Conservation (phyloP, 208 protist genomes). For the Crithidia mellificae region DNA sequence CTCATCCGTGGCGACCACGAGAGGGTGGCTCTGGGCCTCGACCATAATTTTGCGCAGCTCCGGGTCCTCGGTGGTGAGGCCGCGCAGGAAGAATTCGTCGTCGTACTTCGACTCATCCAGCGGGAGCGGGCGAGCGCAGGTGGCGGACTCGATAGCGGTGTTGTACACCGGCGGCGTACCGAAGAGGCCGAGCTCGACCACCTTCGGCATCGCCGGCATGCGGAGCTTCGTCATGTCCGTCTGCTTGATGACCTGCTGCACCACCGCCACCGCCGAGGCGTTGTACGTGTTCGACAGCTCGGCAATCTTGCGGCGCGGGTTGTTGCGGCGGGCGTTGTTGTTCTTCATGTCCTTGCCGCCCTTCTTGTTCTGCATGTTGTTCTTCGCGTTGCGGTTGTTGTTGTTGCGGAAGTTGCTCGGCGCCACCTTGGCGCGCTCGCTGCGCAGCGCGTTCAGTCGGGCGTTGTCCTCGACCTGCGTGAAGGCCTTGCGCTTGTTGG, state of each 20-base stretch:
- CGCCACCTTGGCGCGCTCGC: slow-evolving; percentile 43
- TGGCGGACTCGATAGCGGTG: slow-evolving; percentile 54
- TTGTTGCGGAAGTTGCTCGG: slow-evolving; percentile 28
- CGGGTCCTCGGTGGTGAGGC: slow-evolving; percentile 50
- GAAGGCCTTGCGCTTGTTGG: slow-evolving; percentile 51
- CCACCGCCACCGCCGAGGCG: slow-evolving; percentile 32
- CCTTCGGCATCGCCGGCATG: slow-evolving; percentile 35
- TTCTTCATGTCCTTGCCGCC: slow-evolving; percentile 26
- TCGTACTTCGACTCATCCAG: slow-evolving; percentile 52
- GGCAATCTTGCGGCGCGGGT: slow-evolving; percentile 37
- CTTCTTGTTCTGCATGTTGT: slow-evolving; percentile 29
- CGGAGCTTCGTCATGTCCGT: slow-evolving; percentile 51
- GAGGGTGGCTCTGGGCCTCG: slow-evolving; percentile 39
- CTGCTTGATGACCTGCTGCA: slow-evolving; percentile 41
- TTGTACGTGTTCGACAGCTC: slow-evolving; percentile 49
- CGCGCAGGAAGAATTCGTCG: slow-evolving; percentile 38
- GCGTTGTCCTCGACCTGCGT: slow-evolving; percentile 67
- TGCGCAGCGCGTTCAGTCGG: slow-evolving; percentile 68
- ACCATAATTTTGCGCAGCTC: slow-evolving; percentile 60
- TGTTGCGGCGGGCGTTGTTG: slow-evolving; percentile 43
- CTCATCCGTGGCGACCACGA: slow-evolving; percentile 81
- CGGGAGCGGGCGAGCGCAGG: slow-evolving; percentile 37
- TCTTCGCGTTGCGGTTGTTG: slow-evolving; percentile 32
- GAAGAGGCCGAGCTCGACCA: slow-evolving; percentile 52
- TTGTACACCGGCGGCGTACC: slow-evolving; percentile 73